Percentiles rank a stretch among this genome's conserved stretches.
These are phyloP conservation scores for Fusarium tricinctum DNA, from an alignment of 2,329 filamentous ascomycete genomes.

Conservation along the genomic window DNA sequence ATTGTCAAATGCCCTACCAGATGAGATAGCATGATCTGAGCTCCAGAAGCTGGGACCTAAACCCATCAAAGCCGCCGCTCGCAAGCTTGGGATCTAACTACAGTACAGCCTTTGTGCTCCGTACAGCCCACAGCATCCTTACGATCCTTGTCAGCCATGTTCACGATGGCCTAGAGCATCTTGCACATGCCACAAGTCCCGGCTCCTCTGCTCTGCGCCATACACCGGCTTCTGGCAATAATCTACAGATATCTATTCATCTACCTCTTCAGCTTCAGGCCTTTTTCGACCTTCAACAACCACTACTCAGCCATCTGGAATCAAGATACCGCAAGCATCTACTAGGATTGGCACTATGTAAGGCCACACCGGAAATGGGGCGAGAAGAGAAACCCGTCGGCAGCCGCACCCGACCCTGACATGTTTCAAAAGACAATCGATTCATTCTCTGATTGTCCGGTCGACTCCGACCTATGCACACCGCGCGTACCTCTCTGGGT, in stretches of 20 bases:
- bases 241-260: background rate
- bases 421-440: constrained; percentile 18
- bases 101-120: no score
- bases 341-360: background rate
- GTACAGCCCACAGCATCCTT: background rate
- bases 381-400: constrained; percentile 29
- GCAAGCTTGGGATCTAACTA: constrained; percentile 18
- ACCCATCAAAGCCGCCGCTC: constrained; percentile 6
- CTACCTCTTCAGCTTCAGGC: background rate
- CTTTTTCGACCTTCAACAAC: background rate
- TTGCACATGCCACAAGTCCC: constrained; percentile 18
- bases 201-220: no score
- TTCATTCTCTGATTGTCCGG: constrained; percentile 37
- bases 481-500: constrained; percentile 34
- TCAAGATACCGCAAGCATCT: background rate
- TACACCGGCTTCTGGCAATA: constrained; percentile 5
- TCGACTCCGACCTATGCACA: constrained; percentile 42
- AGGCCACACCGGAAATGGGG: constrained; percentile 12
- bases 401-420: constrained; percentile 19
- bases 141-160: constrained; percentile 1
- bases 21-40: constrained; percentile 32
- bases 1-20: constrained; percentile 3
- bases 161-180: background rate
- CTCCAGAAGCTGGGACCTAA: constrained; percentile 19
- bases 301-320: background rate